Evolutionary conservation across 2,329 filamentous ascomycete genomes (phyloP), one percentile per base, ranked within the genome.

Genomic region (Aspergillus ochraceus): DNA sequence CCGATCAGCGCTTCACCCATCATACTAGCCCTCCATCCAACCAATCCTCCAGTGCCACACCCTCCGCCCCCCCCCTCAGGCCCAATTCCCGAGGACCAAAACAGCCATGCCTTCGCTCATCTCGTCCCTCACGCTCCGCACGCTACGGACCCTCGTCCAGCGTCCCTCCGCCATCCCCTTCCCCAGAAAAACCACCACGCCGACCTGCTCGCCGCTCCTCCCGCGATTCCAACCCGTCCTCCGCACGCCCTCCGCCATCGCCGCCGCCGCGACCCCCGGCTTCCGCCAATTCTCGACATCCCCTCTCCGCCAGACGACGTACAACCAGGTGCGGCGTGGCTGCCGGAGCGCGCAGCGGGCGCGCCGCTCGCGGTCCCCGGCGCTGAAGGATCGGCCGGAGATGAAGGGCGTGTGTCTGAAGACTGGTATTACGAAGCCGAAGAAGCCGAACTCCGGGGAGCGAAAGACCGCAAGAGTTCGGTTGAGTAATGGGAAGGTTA

Each of bases 401-500:
- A 88, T 97, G 80, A 98, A 98, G 82, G 95, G 94, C 68, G 95
- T 99, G 42, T 98, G 95, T 77, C 81, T 99, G 65, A 93, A 96
- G 75, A 95, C 98, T 61, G 92, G 91, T 71, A 91, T 93, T 69
- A 92, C 90, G 69, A 92, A 95, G 72, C 95, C 95, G 58, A 99
- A 99, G 88, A 99, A 99, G 80, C 95, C 95, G 66, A 99, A 99
- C 79, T 99, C 95, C 29, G 95, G 93, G 58, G 92, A 98, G 83
- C 85, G 95, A 64, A 99, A 99, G 83, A 95, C 92, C 59, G 94
- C 94, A 2, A 91, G 94, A 82, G 89, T 99, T 20, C 84, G 93
- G 68, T 81, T 99, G 74, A 95, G 90, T 61, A 93, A 87, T 64
- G 95, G 95, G 57, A 91, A 88, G 73, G 85, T 96, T 60, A 84